Evolutionary conservation across 2,329 filamentous ascomycete species (phyloP), one percentile per base, ranked within the genome.

Genomic region (Nemania sp.): DNA sequence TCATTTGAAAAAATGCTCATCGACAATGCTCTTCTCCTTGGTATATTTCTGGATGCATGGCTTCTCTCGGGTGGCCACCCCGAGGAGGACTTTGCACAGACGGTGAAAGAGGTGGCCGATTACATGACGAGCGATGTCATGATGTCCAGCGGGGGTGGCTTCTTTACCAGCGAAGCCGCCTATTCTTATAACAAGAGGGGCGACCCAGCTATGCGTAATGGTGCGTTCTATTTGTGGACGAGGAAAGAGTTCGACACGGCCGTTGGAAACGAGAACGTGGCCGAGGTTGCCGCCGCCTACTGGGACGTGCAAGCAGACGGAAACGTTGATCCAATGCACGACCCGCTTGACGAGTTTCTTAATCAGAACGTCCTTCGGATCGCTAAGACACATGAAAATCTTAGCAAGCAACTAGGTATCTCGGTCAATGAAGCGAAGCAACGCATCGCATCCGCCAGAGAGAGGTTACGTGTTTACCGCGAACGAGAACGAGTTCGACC

Each of bases 1-100:
- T 93, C 97, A 74, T 99, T 98, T 69, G 95, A 99, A 78, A 98
- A 98, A 79, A 92, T 98, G 84, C 84, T 97, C 10, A 92, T 92
- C 56, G 95, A 98, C 72, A 96, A 99, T 70, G 89, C 91, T 0
- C 89, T 97, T 67, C 82, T 98, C 1, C 79, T 99, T 2, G 84
- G 88, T 21, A 82, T 95, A 6, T 98, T 95, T 69, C 81, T 96
- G 6, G 92, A 97, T 70, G 93, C 91, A 0, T 98, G 93, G 81
- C 81, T 91, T 13, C 77, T 87, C 12, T 74, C 69, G 21, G 74
- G 76, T 21, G 76, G 70, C 12, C 65, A 83, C 0, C 81, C 83
- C 51, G 83, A 89, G 11, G 82, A 85, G 4, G 90, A 96, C 68
- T 87, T 97, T 60, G 83, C 92, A 12, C 87, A 90, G 45, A 87